A percentile compares a stretch with the other conserved stretches of the same genome.
Evolutionary conservation across 2,329 filamentous ascomycete species (phyloP).

Genomic region (Alternaria burnsii): DNA sequence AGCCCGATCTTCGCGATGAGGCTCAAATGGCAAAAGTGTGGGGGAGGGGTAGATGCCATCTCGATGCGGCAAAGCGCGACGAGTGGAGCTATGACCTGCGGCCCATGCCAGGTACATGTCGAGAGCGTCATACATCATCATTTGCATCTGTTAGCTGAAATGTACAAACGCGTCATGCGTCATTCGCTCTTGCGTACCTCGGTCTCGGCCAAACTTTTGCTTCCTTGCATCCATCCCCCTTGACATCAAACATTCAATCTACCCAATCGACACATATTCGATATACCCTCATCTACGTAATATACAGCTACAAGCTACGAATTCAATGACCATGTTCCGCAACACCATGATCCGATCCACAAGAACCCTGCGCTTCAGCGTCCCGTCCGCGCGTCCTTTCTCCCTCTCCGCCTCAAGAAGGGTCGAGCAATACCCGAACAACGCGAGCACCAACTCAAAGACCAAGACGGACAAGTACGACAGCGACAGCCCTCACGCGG

Average conservation of each 20-base stretch:
- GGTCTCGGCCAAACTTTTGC: not conserved
- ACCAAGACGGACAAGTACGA: slow-evolving; percentile 35
- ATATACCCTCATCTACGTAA: not conserved
- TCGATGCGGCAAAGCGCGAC: slow-evolving; percentile 8
- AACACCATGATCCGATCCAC: slow-evolving; percentile 19
- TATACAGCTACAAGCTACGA: not conserved
- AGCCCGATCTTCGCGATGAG: slow-evolving; percentile 12
- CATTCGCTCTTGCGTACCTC: slow-evolving; percentile 6
- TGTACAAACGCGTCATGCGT: slow-evolving; percentile 27
- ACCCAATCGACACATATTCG: not conserved
- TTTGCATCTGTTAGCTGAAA: slow-evolving; percentile 9
- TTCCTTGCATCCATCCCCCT: not conserved
- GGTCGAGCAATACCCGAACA: slow-evolving; percentile 26
- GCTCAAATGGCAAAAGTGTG: slow-evolving; percentile 29
- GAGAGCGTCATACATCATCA: slow-evolving; percentile 34
- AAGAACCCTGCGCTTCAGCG: slow-evolving; percentile 9
- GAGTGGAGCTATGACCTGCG: slow-evolving; percentile 21
- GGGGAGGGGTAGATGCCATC: slow-evolving; percentile 19
- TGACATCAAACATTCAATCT: not conserved
- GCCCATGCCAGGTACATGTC: slow-evolving; percentile 13
- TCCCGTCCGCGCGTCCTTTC: slow-evolving; percentile 22
- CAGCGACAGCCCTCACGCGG: slow-evolving; percentile 39
- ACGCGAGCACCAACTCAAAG: slow-evolving; percentile 30
- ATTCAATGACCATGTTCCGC: slow-evolving; percentile 20
- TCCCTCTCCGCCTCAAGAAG: slow-evolving; percentile 20